Evolutionary conservation across 2,329 filamentous ascomycete species (phyloP), one percentile per base, ranked within the genome.

Genomic region (Fusarium papillatum): DNA sequence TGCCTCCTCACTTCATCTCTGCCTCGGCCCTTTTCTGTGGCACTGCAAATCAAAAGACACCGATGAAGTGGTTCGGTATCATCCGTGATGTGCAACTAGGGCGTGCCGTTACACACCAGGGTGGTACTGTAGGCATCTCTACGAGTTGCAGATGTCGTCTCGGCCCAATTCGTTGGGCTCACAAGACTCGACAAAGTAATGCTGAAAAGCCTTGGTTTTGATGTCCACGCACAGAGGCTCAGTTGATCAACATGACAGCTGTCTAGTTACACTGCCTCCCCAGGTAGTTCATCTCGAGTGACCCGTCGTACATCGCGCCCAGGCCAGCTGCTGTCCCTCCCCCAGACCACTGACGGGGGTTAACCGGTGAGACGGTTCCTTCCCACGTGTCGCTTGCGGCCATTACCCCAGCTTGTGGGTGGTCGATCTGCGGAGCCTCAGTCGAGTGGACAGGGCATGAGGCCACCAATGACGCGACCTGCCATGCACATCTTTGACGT

Each of bases 151-250:
- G 64, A n/a, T 62, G 29, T 19, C 19, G 39, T 74, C 14, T 59
- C 67, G 48, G 64, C 73, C 74, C 62, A 74, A 74, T 17, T 17
- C 11, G 48, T 74, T 62, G 63, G 71, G 43, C 70, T 55, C 29
- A 22, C n/a, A 34, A 39, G 26, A 24, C 41, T 60, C 24, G 24
- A 22, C 22, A 34, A 19, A 48, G 7, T 10, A 55, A 34, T n/a
- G 10, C 26, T 22, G 2, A 11, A 34, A 26, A 22, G 36, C 11
- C 34, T n/a, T 61, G 34, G 22, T 31, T 10, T n/a, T 10, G 29
- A 41, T 26, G 29, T 43, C n/a, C 16, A 38, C 22, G 11, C 26
- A 36, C n/a, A 60, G 55, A 38, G 31, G 34, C n/a, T 46, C 13
- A 14, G 57, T 61, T 61, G 36, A 26, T 38, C 55, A 60, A 39